Evolutionary conservation across 2,329 filamentous ascomycete genomes (phyloP).

Genomic region (Beauveria scarabaeidicola): DNA sequence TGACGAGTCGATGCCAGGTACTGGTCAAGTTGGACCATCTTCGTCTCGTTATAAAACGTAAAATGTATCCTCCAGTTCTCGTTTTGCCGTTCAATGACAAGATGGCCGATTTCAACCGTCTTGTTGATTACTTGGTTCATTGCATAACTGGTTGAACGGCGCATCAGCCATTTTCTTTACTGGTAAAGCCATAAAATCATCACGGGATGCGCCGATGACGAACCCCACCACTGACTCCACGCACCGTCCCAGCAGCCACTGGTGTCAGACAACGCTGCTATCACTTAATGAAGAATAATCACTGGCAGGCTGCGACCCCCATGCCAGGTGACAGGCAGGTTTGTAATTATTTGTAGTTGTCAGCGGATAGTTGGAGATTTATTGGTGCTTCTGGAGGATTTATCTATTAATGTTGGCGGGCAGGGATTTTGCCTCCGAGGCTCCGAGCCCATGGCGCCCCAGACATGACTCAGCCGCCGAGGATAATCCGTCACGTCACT

Average conservation of each 20-base stretch:
- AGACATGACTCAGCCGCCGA: slow-evolving; percentile 12
- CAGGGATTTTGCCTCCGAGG: background rate
- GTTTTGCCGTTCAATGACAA: background rate
- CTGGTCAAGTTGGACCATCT: background rate
- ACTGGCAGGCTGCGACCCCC: background rate
- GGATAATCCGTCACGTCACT: slow-evolving; percentile 10
- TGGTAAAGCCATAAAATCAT: too few relatives aligned
- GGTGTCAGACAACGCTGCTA: background rate
- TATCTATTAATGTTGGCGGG: background rate
- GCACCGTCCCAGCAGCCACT: too few relatives aligned
- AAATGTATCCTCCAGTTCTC: background rate
- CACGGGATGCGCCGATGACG: background rate
- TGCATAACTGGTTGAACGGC: too few relatives aligned
- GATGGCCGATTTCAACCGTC: too few relatives aligned
- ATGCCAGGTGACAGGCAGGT: background rate
- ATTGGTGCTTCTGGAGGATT: too few relatives aligned
- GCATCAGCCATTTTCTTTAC: background rate
- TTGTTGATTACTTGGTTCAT: too few relatives aligned
- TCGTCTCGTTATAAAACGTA: background rate
- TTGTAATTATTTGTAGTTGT: background rate
- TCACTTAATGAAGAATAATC: too few relatives aligned
- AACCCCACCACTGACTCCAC: background rate
- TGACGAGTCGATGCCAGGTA: background rate
- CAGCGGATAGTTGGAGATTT: too few relatives aligned
- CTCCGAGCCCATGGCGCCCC: too few relatives aligned